Conservation (phyloP, 768 basidiomycete genomes). For the Postia placenta region DNA sequence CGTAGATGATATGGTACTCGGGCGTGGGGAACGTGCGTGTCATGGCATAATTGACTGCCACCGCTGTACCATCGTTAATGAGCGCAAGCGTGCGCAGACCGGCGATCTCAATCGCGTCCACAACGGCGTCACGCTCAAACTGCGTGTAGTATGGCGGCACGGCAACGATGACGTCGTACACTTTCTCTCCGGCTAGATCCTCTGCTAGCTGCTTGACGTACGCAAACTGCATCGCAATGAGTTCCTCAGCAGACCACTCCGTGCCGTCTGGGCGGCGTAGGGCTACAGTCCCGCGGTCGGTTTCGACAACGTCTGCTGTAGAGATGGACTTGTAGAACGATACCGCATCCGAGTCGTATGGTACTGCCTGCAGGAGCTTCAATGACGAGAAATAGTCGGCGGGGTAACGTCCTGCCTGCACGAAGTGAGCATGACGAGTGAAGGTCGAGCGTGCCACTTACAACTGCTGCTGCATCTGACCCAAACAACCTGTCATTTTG, state of each 20-base stretch:
- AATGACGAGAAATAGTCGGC: constrained; percentile 79
- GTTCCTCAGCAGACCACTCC: constrained; percentile 82
- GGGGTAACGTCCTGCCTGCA: constrained; percentile 88
- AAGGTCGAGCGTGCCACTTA: constrained; percentile 35
- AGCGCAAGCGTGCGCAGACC: constrained; percentile 80
- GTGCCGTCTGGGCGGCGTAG: constrained; percentile 56
- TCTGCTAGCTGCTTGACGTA: constrained; percentile 91
- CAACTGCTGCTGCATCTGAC: constrained; percentile 81
- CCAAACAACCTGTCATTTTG: constrained; percentile 87
- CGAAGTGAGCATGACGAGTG: constrained; percentile 1
- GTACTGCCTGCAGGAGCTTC: constrained; percentile 77
- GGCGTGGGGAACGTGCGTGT: constrained; percentile 75
- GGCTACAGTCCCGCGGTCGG: constrained; percentile 53
- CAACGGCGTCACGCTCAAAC: constrained; percentile 85
- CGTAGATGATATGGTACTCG: constrained; percentile 89
- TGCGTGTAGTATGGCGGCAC: constrained; percentile 90
- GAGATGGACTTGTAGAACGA: constrained; percentile 41
- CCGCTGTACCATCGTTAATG: constrained; percentile 89
- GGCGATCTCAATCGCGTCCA: constrained; percentile 88
- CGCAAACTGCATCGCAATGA: constrained; percentile 88
- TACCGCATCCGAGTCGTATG: constrained; percentile 50
- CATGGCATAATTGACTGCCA: constrained; percentile 99
- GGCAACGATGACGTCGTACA: constrained; percentile 81
- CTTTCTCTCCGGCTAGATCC: constrained; percentile 62
- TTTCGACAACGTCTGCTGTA: constrained; percentile 32